Conservation (phyloP, 1,139 yeast genomes). For the Pneumocystis jirovecii region DNA sequence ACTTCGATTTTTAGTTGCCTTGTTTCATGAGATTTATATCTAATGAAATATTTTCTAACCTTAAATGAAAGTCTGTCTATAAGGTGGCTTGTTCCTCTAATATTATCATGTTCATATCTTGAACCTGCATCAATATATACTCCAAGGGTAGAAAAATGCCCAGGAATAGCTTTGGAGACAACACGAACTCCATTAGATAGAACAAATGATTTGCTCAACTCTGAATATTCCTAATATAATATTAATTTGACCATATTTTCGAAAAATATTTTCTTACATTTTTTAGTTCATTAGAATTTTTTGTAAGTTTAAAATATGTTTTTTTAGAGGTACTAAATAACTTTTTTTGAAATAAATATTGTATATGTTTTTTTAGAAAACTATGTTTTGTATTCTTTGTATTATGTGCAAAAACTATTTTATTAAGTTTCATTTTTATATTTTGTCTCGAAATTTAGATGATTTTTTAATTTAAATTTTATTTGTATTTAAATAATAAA, state of each 20-base stretch:
- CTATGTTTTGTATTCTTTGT: not conserved
- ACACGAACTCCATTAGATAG: constrained; percentile 66
- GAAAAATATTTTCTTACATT: not conserved
- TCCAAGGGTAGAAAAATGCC: constrained; percentile 85
- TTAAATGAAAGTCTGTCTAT: constrained; percentile 79
- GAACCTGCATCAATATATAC: constrained; percentile 85
- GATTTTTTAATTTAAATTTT: not conserved
- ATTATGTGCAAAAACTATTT: not conserved
- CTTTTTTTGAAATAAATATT: not conserved
- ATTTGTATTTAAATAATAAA: not conserved
- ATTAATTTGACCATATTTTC: not conserved
- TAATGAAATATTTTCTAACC: constrained; percentile 2
- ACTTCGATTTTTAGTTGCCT: constrained; percentile 45
- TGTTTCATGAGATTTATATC: not conserved
- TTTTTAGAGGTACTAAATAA: not conserved
- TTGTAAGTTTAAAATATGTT: not conserved
- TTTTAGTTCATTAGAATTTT: not conserved
- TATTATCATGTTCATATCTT: constrained; percentile 43
- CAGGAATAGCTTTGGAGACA: constrained; percentile 74
- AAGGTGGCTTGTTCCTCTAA: constrained; percentile 63
- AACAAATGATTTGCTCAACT: not conserved
- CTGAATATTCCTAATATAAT: not conserved
- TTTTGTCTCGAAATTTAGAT: not conserved
- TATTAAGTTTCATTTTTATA: not conserved
- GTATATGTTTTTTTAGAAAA: not conserved